Conservation (phyloP, 2,329 filamentous ascomycete species). For the Cordyceps cicadae region DNA sequence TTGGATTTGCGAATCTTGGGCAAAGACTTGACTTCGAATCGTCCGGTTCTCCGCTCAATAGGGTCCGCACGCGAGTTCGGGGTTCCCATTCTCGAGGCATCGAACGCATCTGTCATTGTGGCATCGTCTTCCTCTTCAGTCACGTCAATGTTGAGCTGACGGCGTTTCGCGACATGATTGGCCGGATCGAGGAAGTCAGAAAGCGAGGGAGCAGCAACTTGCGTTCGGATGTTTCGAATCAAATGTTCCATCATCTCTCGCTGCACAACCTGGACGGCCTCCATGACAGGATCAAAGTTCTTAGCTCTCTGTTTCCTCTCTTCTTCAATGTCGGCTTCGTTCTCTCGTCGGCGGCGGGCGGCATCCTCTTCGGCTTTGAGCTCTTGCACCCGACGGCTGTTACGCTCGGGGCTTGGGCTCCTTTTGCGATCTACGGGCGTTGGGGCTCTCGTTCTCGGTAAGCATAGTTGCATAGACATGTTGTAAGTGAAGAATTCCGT, state of each 20-base stretch:
- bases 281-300: constrained; percentile 81
- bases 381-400: constrained; percentile 14
- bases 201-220: constrained; percentile 73
- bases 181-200: constrained; percentile 75
- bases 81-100: constrained; percentile 55
- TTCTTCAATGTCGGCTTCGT: constrained; percentile 75
- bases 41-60: constrained; percentile 51
- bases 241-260: constrained; percentile 80
- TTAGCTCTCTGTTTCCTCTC: constrained; percentile 82
- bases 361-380: constrained; percentile 54
- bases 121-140: constrained; percentile 51
- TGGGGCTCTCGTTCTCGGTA: constrained; percentile 22
- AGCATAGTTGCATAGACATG: constrained; percentile 78
- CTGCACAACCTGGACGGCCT: constrained; percentile 71
- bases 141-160: constrained; percentile 68
- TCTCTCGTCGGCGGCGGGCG: constrained; percentile 58
- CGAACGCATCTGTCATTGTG: constrained; percentile 49
- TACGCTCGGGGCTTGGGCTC: constrained; percentile 29
- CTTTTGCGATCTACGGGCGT: constrained; percentile 22
- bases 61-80: constrained; percentile 56
- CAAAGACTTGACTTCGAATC: constrained; percentile 51
- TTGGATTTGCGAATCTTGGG: constrained; percentile 69
- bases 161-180: constrained; percentile 70
- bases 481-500: constrained; percentile 82
- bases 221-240: constrained; percentile 78